Evolutionary conservation across 2,329 filamentous ascomycete genomes (phyloP).

Genomic region (Pyrenochaeta sp.): DNA sequence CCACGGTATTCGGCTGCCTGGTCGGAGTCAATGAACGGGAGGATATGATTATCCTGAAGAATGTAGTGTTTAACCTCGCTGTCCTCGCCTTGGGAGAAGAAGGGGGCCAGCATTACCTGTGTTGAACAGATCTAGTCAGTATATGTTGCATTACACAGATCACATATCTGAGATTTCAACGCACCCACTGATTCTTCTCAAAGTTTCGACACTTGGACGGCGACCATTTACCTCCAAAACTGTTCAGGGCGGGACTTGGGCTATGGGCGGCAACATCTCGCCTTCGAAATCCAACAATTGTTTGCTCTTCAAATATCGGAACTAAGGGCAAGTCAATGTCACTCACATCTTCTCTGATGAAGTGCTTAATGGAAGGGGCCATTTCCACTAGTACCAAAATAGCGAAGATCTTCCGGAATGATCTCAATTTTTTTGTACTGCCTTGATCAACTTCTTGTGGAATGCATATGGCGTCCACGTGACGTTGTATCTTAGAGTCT

Average conservation of each 20-base stretch:
- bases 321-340: slow-evolving; percentile 22
- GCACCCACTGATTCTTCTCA: slow-evolving; percentile 21
- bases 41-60: slow-evolving; percentile 20
- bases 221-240: slow-evolving; percentile 9
- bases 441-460: background rate
- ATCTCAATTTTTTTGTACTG: slow-evolving; percentile 9
- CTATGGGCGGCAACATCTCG: background rate
- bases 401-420: slow-evolving; percentile 22
- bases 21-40: slow-evolving; percentile 14
- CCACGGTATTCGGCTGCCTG: slow-evolving; percentile 2
- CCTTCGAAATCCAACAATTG: background rate
- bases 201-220: slow-evolving; percentile 12
- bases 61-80: slow-evolving; percentile 18
- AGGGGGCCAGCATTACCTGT: slow-evolving; percentile 25
- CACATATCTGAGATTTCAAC: no score
- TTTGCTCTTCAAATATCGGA: background rate
- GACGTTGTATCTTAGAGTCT: background rate
- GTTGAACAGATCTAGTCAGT: no score
- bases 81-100: slow-evolving; percentile 7
- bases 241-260: slow-evolving; percentile 4
- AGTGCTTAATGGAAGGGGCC: slow-evolving; percentile 5
- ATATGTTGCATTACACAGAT: no score
- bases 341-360: slow-evolving; percentile 19
- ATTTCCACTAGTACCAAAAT: slow-evolving; percentile 14
- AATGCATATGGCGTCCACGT: slow-evolving; percentile 7